These are phyloP conservation scores for Amaranthus hypochondriacus DNA, from an alignment of 148 eudicot species.

Conservation along the genomic window DNA sequence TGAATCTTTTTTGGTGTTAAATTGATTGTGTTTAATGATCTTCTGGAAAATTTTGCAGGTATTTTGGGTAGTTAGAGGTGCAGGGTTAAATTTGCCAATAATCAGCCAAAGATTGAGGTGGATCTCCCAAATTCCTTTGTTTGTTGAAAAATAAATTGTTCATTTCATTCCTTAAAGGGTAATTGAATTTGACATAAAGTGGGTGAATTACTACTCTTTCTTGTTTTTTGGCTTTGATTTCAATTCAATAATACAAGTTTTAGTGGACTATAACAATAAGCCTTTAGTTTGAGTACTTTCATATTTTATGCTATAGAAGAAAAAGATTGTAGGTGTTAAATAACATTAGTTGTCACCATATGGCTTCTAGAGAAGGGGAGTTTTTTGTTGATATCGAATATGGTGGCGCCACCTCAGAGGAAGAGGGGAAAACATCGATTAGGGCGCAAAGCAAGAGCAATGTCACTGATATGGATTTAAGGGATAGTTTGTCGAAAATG, in stretches of 20 bases:
- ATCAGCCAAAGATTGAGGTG: conserved; percentile 6
- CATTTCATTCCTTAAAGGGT: not conserved
- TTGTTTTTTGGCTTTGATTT: conserved; percentile 9
- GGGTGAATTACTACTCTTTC: conserved; percentile 3
- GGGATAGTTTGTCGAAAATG: conserved; percentile 13
- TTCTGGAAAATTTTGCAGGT: conserved; percentile 15
- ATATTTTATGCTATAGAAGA: conserved; percentile 13
- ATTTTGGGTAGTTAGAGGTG: conserved; percentile 25
- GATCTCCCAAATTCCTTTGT: conserved; percentile 7
- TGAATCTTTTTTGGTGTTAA: not conserved
- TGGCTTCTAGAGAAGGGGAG: conserved; percentile 32
- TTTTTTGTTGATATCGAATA: conserved; percentile 54
- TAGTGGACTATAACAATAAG: not conserved
- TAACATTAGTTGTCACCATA: conserved; percentile 21
- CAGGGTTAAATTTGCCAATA: conserved; percentile 15
- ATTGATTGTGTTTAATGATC: conserved; percentile 2
- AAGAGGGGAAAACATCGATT: conserved; percentile 30
- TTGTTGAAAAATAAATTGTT: not conserved
- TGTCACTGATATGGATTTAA: conserved; percentile 25
- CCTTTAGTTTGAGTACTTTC: not conserved
- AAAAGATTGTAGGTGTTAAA: conserved; percentile 15
- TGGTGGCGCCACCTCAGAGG: conserved; percentile 41
- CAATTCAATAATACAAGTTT: not conserved
- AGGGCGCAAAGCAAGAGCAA: conserved; percentile 28
- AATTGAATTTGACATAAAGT: not conserved